phyloP scores from a whole-genome alignment of 1,139 yeast species.

The Yamadazyma taylorii region DNA sequence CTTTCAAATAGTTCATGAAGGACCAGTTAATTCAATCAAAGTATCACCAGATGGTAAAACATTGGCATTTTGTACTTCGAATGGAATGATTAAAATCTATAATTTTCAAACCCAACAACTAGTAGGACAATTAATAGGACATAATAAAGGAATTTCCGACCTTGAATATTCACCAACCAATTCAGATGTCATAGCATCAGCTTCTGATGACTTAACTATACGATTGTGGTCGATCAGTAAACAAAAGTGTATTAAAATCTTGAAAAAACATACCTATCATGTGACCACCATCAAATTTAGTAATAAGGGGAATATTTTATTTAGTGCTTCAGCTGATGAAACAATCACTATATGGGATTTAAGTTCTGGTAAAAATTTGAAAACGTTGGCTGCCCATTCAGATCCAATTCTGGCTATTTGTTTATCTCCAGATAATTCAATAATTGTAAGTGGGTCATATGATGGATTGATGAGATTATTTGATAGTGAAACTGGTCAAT shows the following conservation, averaged over 20 bases:
- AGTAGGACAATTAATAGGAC: constrained; percentile 55
- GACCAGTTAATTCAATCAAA: constrained; percentile 28
- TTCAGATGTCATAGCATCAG: constrained; percentile 73
- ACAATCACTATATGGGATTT: constrained; percentile 91
- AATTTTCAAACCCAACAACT: constrained; percentile 17
- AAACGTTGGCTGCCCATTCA: constrained; percentile 88
- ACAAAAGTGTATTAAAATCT: constrained; percentile 54
- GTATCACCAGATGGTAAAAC: constrained; percentile 64
- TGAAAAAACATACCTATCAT: constrained; percentile 84
- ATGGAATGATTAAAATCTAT: constrained; percentile 29
- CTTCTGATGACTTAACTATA: constrained; percentile 82
- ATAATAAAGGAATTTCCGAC: constrained; percentile 67
- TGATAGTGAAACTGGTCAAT: constrained; percentile 87
- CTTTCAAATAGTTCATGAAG: neutral
- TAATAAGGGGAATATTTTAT: constrained; percentile 71
- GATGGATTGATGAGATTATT: constrained; percentile 90
- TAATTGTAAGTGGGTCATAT: constrained; percentile 83
- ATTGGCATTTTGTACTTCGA: constrained; percentile 57
- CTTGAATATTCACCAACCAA: constrained; percentile 73
- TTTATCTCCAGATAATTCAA: constrained; percentile 75
- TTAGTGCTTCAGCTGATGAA: constrained; percentile 88
- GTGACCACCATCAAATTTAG: constrained; percentile 74
- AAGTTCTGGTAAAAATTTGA: constrained; percentile 63
- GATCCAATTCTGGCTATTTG: constrained; percentile 83
- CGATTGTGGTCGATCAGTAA: constrained; percentile 66